Conservation (phyloP, 2,329 filamentous ascomycete species). For the Exophiala sp. region DNA sequence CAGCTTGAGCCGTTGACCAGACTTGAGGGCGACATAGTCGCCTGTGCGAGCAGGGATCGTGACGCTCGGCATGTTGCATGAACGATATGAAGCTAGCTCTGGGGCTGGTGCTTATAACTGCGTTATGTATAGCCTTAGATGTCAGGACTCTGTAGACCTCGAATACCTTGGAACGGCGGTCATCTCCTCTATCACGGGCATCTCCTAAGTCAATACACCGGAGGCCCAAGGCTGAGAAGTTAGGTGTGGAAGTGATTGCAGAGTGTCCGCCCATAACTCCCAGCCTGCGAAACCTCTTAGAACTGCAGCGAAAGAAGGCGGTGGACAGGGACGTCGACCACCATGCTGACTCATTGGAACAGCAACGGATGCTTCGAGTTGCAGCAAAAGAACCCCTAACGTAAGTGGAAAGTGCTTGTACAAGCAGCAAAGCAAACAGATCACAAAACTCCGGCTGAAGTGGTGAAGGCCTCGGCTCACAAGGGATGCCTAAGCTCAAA, state of each 20-base stretch:
- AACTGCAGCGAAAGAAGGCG: background rate
- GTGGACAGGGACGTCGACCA: background rate
- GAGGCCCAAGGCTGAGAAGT: background rate
- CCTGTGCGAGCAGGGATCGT: constrained; percentile 44
- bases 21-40: constrained; percentile 37
- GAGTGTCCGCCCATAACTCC: background rate
- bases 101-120: background rate
- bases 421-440: too few species aligned
- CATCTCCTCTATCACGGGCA: background rate
- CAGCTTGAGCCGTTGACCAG: constrained; percentile 43
- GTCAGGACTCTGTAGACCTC: background rate
- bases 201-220: background rate
- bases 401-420: too few species aligned
- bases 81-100: background rate
- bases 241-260: background rate
- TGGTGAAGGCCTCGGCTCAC: background rate
- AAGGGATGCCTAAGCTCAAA: constrained; percentile 6
- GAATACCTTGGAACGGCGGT: background rate
- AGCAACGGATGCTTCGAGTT: too few species aligned
- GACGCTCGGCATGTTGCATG: constrained; percentile 23
- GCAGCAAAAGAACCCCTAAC: too few species aligned
- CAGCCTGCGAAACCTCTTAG: background rate
- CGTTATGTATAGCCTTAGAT: background rate
- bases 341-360: too few species aligned
- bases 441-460: background rate